Conservation (phyloP, 2,329 filamentous ascomycete genomes). For the Calycina herbarum region DNA sequence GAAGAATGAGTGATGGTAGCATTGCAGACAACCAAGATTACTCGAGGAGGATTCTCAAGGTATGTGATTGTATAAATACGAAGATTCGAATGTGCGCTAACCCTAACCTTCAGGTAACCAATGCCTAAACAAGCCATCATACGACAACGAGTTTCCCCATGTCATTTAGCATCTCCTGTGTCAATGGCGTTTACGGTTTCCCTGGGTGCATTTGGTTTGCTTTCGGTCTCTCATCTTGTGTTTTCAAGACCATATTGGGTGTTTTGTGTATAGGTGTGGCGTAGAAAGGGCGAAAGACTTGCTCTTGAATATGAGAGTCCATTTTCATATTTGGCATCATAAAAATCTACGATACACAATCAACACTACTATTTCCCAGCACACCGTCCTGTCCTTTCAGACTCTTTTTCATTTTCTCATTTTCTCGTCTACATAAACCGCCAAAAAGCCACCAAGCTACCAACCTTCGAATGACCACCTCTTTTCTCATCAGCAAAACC, state of each 20-base stretch:
- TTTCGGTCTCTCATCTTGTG: constrained; percentile 25
- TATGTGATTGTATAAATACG: constrained; percentile 48
- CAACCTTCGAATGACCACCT: constrained; percentile 1
- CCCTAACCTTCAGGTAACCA: constrained; percentile 50
- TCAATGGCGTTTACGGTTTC: constrained; percentile 35
- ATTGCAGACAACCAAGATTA: constrained; percentile 98
- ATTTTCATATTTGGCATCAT: constrained; percentile 23
- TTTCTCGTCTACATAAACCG: constrained; percentile 1
- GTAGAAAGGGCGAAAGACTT: constrained; percentile 32
- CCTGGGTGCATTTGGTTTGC: constrained; percentile 29
- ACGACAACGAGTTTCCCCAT: constrained; percentile 41
- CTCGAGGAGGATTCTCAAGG: constrained; percentile 92
- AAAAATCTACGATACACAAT: constrained; percentile 28
- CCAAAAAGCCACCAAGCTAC: not conserved
- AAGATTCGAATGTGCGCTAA: constrained; percentile 3
- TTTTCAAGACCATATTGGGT: constrained; percentile 30
- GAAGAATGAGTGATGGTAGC: constrained; percentile 88
- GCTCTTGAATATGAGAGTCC: constrained; percentile 25
- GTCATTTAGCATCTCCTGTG: constrained; percentile 34
- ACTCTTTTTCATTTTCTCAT: constrained; percentile 21
- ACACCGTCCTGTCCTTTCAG: constrained; percentile 39
- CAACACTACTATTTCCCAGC: constrained; percentile 21
- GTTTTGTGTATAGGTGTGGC: constrained; percentile 38
- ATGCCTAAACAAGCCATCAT: constrained; percentile 50
- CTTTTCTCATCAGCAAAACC: not conserved